Base-by-base conservation (phyloP, 2,329 filamentous ascomycete species). In the Colletotrichum limetticola region DNA sequence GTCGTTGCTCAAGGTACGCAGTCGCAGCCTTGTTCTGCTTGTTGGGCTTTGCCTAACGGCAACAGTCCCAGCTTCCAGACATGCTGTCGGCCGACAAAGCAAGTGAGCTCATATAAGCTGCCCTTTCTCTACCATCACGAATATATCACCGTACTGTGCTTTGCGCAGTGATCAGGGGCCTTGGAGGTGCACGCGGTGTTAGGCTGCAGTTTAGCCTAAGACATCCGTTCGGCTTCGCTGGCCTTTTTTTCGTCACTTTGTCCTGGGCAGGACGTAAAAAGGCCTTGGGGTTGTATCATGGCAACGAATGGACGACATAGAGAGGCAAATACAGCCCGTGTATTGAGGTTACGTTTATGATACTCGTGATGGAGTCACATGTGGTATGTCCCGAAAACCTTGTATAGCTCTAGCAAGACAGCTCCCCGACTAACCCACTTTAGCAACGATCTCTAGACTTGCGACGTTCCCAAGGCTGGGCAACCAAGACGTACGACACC, bases 221-320 rank as follows among this genome's bases (percentile, higher is more conserved):
- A 22, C 42, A 35, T 12, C 24, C 26, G 9, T 3, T 26, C 28
- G 28, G 46, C 28, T 37, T 14, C n/a, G 16, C 12, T n/a, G n/a
- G 28, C n/a, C 28, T 49, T 6, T n/a, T 24, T 49, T 46, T 49
- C 30, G 5, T 16, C n/a, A 46, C 9, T 22, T 76, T 57, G 80
- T 82, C 80, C 80, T 80, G 74, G 78, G 80, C 77, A 82, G 42
- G 81, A 83, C 78, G 62, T 74, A 75, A 80, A 82, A 83, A 80
- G 77, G 79, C 81, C 78, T 66, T 14, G 2, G n/a, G 12, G 71
- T 61, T 72, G 53, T 58, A 59, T 30, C 37, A 22, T 62, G 42
- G 63, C 68, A 68, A 64, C 52, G 28, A 55, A 74, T 62, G 61
- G 62, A 30, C 71, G 46, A 69, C 57, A 46, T 61, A 19, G 62